Conservation (phyloP, 768 basidiomycete species). For the Cyclocybe cylindracea region DNA sequence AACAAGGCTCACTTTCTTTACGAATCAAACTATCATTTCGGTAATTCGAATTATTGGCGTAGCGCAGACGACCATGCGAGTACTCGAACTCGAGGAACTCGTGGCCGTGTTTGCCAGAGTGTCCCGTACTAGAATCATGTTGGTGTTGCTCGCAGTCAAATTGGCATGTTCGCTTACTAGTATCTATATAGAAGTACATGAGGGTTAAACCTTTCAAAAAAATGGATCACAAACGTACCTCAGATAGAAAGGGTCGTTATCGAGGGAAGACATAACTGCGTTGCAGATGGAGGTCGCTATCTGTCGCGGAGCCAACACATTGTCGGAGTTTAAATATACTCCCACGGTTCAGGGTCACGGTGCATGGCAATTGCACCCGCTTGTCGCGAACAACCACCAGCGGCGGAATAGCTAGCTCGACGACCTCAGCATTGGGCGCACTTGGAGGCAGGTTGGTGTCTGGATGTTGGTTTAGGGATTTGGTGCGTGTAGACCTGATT, state of each 20-base stretch:
- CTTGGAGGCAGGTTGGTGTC: no score
- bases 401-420: background rate
- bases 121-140: conserved; percentile 72
- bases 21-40: conserved; percentile 96
- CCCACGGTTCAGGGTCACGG: conserved; percentile 2
- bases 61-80: conserved; percentile 92
- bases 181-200: conserved; percentile 34
- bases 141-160: background rate
- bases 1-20: conserved; percentile 85
- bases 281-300: background rate
- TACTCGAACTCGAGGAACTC: conserved; percentile 99
- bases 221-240: conserved; percentile 43
- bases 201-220: background rate
- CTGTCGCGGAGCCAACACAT: background rate
- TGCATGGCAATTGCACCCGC: background rate
- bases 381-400: background rate
- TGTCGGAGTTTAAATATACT: background rate
- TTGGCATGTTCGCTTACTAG: conserved; percentile 35
- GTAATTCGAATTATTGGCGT: conserved; percentile 99
- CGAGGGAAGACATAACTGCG: conserved; percentile 44
- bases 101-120: conserved; percentile 96
- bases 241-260: conserved; percentile 81
- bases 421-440: no score
- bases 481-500: no score
- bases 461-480: no score